Percentiles rank a stretch among this genome's conserved stretches.
Evolutionary conservation across 2,329 filamentous ascomycete genomes (phyloP).

Genomic region (Didymella pinodella): DNA sequence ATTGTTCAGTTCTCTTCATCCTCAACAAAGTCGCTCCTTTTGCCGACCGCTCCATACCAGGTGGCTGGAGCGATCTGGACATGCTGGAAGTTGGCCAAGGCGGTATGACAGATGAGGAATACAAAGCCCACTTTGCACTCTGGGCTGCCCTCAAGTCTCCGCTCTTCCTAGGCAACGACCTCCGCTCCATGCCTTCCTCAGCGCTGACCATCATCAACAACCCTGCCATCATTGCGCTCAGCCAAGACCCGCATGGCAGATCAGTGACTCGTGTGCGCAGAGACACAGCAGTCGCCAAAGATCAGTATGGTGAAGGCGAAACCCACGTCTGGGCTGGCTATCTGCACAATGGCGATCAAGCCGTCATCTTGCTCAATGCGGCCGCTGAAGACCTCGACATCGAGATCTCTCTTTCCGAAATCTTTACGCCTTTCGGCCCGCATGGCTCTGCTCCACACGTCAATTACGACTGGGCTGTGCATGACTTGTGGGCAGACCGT

Average conservation of each 20-base stretch:
- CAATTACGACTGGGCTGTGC: constrained; percentile 35
- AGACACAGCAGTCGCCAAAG: constrained; percentile 31
- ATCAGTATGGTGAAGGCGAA: constrained; percentile 36
- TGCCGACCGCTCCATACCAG: constrained; percentile 38
- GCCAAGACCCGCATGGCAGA: constrained; percentile 36
- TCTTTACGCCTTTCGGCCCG: constrained; percentile 36
- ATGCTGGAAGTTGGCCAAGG: constrained; percentile 45
- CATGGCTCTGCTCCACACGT: constrained; percentile 36
- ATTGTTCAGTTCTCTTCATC: constrained; percentile 41
- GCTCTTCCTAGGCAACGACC: constrained; percentile 55
- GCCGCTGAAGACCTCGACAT: constrained; percentile 31
- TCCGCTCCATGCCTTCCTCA: constrained; percentile 50
- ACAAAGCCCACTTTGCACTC: constrained; percentile 52
- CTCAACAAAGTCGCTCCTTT: constrained; percentile 42
- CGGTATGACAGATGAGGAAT: constrained; percentile 42
- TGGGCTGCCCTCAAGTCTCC: constrained; percentile 55
- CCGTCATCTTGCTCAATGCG: constrained; percentile 34
- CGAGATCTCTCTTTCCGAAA: constrained; percentile 33
- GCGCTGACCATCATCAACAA: constrained; percentile 54
- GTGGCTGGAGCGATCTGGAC: constrained; percentile 44
- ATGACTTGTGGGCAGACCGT: constrained; percentile 37
- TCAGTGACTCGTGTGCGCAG: constrained; percentile 33
- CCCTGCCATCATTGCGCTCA: constrained; percentile 38
- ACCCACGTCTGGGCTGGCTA: constrained; percentile 38
- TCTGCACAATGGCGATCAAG: constrained; percentile 33